Evolutionary conservation across 2,329 filamentous ascomycete species (phyloP).

Genomic region (Podosphaera xanthii): DNA sequence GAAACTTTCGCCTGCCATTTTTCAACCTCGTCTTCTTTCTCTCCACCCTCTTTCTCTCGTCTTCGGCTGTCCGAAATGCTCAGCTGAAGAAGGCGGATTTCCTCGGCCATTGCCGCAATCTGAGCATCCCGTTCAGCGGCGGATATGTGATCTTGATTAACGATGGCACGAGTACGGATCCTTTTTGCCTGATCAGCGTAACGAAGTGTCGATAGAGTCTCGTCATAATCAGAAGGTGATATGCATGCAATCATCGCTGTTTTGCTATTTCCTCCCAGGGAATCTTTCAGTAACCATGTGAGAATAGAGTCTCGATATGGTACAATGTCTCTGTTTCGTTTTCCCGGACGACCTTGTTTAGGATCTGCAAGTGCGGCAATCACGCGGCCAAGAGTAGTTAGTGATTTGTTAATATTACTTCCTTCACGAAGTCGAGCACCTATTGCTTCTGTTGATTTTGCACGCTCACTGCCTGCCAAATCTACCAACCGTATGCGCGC

Average conservation of each 20-base stretch:
- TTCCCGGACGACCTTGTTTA: slow-evolving; percentile 34
- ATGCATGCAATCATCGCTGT: slow-evolving; percentile 99
- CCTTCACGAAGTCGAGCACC: slow-evolving; percentile 79
- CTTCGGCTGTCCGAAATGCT: slow-evolving; percentile 40
- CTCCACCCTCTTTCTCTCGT: slow-evolving; percentile 46
- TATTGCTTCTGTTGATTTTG: slow-evolving; percentile 86
- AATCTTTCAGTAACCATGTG: slow-evolving; percentile 82
- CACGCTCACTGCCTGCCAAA: slow-evolving; percentile 80
- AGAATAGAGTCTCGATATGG: slow-evolving; percentile 80
- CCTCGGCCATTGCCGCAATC: slow-evolving; percentile 83
- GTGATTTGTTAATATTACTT: slow-evolving; percentile 96
- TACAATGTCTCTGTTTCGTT: slow-evolving; percentile 48
- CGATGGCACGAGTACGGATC: slow-evolving; percentile 78
- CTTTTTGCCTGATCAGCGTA: slow-evolving; percentile 96
- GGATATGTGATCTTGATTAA: slow-evolving; percentile 89
- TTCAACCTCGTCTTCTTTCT: slow-evolving; percentile 62
- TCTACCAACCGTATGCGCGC: slow-evolving; percentile 89
- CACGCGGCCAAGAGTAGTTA: slow-evolving; percentile 84
- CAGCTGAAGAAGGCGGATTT: slow-evolving; percentile 69
- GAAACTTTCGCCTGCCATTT: slow-evolving; percentile 84
- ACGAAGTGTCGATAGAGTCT: slow-evolving; percentile 82
- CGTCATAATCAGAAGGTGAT: slow-evolving; percentile 84
- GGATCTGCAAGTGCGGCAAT: slow-evolving; percentile 68
- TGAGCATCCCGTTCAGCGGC: slow-evolving; percentile 85
- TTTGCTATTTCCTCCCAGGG: slow-evolving; percentile 86